A percentile compares a stretch with the other conserved stretches of the same genome.
Conservation (phyloP, 73 alveolate species). For the Paramecium sonneborni region DNA sequence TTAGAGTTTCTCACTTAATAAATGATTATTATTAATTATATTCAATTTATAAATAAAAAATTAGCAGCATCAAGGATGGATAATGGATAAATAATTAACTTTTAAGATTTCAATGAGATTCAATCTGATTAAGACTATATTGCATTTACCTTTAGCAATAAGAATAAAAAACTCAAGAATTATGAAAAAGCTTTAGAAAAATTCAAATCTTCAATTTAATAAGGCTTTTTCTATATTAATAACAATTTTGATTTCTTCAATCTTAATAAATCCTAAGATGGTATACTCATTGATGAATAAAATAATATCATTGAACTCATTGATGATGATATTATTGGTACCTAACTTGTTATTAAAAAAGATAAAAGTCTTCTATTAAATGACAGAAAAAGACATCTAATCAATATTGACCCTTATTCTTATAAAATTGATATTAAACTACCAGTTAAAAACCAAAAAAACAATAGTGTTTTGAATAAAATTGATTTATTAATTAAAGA, state of each 20-base stretch:
- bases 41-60: background rate
- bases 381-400: background rate
- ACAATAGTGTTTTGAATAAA: background rate
- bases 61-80: background rate
- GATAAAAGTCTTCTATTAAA: background rate
- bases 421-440: background rate
- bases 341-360: background rate
- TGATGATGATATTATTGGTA: background rate
- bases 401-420: background rate
- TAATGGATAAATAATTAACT: background rate
- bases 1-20: background rate
- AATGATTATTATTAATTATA: background rate
- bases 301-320: background rate
- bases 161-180: background rate
- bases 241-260: background rate
- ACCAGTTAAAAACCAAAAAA: background rate
- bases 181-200: background rate
- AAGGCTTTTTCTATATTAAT: background rate
- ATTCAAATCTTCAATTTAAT: background rate
- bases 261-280: background rate
- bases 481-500: background rate
- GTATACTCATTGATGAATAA: background rate
- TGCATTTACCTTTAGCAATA: background rate
- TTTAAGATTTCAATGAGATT: background rate
- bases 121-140: background rate